Evolutionary conservation across 306 rosid genomes (phyloP).

Genomic region (Leucaena leucocephala): DNA sequence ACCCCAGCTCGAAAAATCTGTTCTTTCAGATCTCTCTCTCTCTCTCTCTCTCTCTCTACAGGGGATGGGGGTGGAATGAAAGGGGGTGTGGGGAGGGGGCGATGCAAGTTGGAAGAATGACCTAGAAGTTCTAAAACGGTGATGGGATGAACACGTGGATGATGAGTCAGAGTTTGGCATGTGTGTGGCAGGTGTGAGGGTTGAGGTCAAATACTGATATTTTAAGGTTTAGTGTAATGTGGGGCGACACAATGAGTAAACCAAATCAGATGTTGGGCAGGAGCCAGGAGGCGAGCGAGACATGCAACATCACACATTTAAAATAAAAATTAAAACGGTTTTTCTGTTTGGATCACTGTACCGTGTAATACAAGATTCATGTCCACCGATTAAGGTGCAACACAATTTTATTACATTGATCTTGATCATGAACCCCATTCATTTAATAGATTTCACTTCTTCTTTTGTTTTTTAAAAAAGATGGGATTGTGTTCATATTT

Average conservation of each 20-base stretch:
- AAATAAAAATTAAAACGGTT: not conserved
- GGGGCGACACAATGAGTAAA: not conserved
- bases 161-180: conserved; percentile 40
- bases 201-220: not conserved
- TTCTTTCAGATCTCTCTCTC: not conserved
- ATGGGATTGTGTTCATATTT: not conserved
- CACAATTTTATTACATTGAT: not conserved
- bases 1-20: not conserved
- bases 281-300: not conserved
- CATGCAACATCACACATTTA: not conserved
- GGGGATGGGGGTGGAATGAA: not conserved
- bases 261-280: not conserved
- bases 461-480: not conserved
- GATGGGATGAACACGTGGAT: conserved; percentile 65
- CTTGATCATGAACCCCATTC: not conserved
- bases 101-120: conserved; percentile 37
- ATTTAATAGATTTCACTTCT: not conserved
- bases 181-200: not conserved
- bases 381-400: not conserved
- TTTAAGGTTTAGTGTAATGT: not conserved
- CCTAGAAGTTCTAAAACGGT: conserved; percentile 55
- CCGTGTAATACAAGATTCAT: not conserved
- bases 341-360: not conserved
- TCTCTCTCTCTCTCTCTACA: not conserved
- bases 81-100: not conserved